A percentile compares a stretch with the other conserved stretches of the same genome.
phyloP scores from a whole-genome alignment of 2,329 filamentous ascomycete species.

The Nothomitra cinnamomea region DNA sequence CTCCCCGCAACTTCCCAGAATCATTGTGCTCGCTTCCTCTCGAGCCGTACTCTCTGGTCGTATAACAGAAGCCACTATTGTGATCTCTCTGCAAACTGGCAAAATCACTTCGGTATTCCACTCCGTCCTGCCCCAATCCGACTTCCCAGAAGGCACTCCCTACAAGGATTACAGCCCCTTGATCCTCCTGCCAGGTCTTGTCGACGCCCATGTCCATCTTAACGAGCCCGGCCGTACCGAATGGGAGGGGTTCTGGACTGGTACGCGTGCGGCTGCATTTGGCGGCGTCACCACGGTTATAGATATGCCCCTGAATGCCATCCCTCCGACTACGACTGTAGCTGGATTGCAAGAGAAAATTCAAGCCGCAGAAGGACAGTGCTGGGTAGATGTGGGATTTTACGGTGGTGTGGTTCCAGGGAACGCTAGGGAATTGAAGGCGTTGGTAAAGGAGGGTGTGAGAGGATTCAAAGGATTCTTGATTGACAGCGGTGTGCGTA shows the following conservation, averaged over 20 bases:
- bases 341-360: constrained; percentile 71
- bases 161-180: constrained; percentile 77
- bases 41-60: constrained; percentile 63
- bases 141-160: constrained; percentile 53
- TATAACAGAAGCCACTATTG: constrained; percentile 67
- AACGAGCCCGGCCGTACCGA: constrained; percentile 94
- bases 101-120: constrained; percentile 68
- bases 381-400: constrained; percentile 98
- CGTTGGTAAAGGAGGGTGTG: constrained; percentile 69
- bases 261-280: constrained; percentile 82
- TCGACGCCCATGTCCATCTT: constrained; percentile 93
- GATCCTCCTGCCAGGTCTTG: constrained; percentile 74
- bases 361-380: constrained; percentile 65
- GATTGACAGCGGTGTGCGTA: constrained; percentile 65
- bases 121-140: constrained; percentile 52
- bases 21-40: constrained; percentile 69
- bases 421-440: constrained; percentile 62
- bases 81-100: constrained; percentile 60
- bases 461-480: constrained; percentile 95
- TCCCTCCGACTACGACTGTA: constrained; percentile 87
- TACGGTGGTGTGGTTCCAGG: constrained; percentile 91
- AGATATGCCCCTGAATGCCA: constrained; percentile 95
- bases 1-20: constrained; percentile 11
- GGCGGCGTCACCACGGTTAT: constrained; percentile 93
- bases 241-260: constrained; percentile 97